These are phyloP conservation scores for Gossypium laxum DNA, from an alignment of 441 rosid species.

Conservation along the genomic window DNA sequence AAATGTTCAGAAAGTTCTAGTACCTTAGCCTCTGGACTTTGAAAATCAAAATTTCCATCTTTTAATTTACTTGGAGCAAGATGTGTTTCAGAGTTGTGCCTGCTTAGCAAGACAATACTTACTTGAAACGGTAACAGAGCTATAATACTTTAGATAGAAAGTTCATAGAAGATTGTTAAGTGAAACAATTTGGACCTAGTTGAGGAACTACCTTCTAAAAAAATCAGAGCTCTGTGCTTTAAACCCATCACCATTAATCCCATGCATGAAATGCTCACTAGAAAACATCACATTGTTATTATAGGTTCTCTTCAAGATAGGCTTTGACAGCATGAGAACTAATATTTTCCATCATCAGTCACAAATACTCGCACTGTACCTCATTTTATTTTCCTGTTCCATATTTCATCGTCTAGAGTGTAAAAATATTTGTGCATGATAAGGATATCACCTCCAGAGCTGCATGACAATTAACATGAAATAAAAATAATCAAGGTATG, in stretches of 20 bases:
- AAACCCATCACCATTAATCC: constrained; percentile 23
- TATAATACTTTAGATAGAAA: not conserved
- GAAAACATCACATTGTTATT: constrained; percentile 36
- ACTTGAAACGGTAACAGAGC: constrained; percentile 6
- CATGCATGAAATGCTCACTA: constrained; percentile 26
- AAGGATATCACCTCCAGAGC: not conserved
- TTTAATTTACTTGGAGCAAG: constrained; percentile 31
- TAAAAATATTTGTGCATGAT: not conserved
- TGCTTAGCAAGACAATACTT: constrained; percentile 5
- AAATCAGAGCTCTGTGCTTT: constrained; percentile 31
- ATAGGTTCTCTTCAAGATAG: constrained; percentile 19
- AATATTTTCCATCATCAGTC: constrained; percentile 18
- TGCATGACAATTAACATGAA: constrained; percentile 12
- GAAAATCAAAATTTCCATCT: constrained; percentile 29
- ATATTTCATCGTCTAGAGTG: constrained; percentile 13
- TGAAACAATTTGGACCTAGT: not conserved
- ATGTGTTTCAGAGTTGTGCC: constrained; percentile 28
- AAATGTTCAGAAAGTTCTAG: constrained; percentile 7
- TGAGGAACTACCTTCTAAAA: constrained; percentile 29
- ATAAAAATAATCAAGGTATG: not conserved
- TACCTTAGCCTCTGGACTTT: constrained; percentile 67
- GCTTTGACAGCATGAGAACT: constrained; percentile 12
- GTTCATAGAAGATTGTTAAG: not conserved
- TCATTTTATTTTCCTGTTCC: constrained; percentile 19
- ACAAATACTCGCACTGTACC: constrained; percentile 20